Evolutionary conservation across 2,329 filamentous ascomycete species (phyloP).

Genomic region (Pleomassaria siparia): DNA sequence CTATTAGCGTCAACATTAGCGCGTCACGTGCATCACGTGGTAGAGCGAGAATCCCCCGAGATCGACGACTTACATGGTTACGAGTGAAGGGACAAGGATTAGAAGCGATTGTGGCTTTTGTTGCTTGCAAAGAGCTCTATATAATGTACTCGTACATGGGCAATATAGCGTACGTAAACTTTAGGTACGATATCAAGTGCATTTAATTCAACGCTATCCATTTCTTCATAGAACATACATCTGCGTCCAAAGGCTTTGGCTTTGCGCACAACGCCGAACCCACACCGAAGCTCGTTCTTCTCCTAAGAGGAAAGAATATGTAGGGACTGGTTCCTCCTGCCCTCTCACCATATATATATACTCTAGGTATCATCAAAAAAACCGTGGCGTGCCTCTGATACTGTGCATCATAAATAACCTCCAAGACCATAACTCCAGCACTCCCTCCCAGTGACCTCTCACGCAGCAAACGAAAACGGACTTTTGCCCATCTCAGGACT

Average conservation of each 20-base stretch:
- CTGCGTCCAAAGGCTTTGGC: constrained; percentile 3
- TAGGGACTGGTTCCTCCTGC: background rate
- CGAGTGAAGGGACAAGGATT: too few species aligned
- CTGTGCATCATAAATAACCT: constrained; percentile 3
- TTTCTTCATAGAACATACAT: constrained; percentile 4
- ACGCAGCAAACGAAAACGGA: constrained; percentile 66
- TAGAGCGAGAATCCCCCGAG: too few species aligned
- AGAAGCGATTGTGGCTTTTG: too few species aligned
- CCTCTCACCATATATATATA: constrained; percentile 17
- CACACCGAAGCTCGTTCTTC: background rate
- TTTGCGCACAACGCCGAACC: background rate
- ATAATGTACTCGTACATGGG: too few species aligned
- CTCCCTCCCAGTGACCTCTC: constrained; percentile 5
- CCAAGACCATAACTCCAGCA: constrained; percentile 14
- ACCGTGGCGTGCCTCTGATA: constrained; percentile 10
- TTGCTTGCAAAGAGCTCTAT: too few species aligned
- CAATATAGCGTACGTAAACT: too few species aligned
- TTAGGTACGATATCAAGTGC: too few species aligned
- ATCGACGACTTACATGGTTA: too few species aligned
- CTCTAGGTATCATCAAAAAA: constrained; percentile 30
- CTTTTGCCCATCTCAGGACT: constrained; percentile 84
- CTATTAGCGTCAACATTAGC: too few species aligned
- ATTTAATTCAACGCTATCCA: background rate
- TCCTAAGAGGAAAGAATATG: background rate
- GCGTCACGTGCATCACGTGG: too few species aligned